Evolutionary conservation across 352 stramenopile species (phyloP).

Genomic region (Globisporangium iwayamae): DNA sequence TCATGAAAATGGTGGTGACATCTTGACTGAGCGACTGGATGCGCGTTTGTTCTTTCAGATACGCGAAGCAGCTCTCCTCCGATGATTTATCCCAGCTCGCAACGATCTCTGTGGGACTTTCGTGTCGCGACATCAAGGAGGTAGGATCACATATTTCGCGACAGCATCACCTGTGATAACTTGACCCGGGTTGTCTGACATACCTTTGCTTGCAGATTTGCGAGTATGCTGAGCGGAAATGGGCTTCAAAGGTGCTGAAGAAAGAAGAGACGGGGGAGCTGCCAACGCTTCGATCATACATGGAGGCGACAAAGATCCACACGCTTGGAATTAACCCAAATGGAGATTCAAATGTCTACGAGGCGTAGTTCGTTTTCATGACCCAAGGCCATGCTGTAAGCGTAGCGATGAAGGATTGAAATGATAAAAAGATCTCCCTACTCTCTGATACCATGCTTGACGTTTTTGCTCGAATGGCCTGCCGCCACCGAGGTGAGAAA

Average conservation of each 20-base stretch:
- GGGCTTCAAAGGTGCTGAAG: slow-evolving; percentile 88
- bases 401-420: background rate
- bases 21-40: background rate
- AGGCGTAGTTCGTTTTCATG: slow-evolving; percentile 26
- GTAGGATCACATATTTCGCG: slow-evolving; percentile 18
- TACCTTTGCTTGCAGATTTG: slow-evolving; percentile 61
- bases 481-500: slow-evolving; percentile 18
- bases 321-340: slow-evolving; percentile 41
- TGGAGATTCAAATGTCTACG: slow-evolving; percentile 45
- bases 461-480: slow-evolving; percentile 10
- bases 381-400: background rate
- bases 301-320: slow-evolving; percentile 74
- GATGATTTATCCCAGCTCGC: slow-evolving; percentile 81
- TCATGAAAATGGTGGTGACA: background rate
- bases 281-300: slow-evolving; percentile 63
- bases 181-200: background rate
- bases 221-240: slow-evolving; percentile 91
- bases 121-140: slow-evolving; percentile 94
- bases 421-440: background rate
- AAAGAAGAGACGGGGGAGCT: slow-evolving; percentile 76
- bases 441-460: background rate
- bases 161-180: background rate
- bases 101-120: slow-evolving; percentile 76
- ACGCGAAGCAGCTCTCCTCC: slow-evolving; percentile 85
- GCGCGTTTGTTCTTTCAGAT: slow-evolving; percentile 30